Evolutionary conservation across 1,139 yeast species (phyloP).

Genomic region (Geotrichum australiense): DNA sequence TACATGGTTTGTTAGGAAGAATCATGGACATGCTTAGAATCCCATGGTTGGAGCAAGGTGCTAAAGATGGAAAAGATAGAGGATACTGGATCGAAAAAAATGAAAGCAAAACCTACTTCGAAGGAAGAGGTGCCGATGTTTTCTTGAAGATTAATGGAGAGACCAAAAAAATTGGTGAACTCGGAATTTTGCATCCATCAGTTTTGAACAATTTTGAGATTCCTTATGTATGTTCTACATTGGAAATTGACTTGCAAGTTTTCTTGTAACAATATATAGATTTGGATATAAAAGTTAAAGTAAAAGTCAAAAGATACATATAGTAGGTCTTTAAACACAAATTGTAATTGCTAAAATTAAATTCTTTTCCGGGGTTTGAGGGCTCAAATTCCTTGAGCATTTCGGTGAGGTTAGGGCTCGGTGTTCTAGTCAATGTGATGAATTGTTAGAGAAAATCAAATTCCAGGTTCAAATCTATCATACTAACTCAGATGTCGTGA

Average conservation of each 20-base stretch:
- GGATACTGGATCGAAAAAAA: conserved; percentile 48
- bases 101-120: conserved; percentile 67
- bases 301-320: too few relatives aligned
- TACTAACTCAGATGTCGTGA: too few relatives aligned
- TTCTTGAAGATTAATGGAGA: conserved; percentile 55
- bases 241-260: conserved; percentile 83
- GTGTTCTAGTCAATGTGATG: too few relatives aligned
- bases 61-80: conserved; percentile 42
- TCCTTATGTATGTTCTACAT: conserved; percentile 80
- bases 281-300: too few relatives aligned
- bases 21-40: conserved; percentile 95
- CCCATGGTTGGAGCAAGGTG: conserved; percentile 54
- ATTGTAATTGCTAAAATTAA: too few relatives aligned
- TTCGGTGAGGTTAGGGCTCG: too few relatives aligned
- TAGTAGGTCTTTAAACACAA: too few relatives aligned
- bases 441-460: too few relatives aligned
- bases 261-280: too few relatives aligned
- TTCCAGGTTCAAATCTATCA: too few relatives aligned
- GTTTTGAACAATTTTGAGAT: conserved; percentile 81
- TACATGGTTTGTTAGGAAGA: conserved; percentile 92
- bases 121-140: conserved; percentile 93
- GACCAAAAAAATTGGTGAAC: conserved; percentile 52
- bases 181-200: conserved; percentile 95
- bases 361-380: too few relatives aligned
- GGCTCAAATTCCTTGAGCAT: too few relatives aligned